These are phyloP conservation scores for Firmiana major DNA, from an alignment of 345 rosid species.

Conservation along the genomic window DNA sequence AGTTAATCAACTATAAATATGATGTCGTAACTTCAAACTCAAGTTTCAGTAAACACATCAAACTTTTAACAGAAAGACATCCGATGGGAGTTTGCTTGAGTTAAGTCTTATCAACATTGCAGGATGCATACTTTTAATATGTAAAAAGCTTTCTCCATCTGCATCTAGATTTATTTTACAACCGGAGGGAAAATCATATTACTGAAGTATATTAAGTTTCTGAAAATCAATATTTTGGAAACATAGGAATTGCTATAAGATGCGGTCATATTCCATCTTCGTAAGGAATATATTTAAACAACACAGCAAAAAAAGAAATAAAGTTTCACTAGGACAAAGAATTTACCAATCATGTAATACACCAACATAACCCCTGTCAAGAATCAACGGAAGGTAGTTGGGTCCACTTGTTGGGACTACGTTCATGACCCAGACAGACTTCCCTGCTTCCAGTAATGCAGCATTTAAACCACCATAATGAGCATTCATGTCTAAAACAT, in stretches of 20 bases:
- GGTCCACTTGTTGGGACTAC: constrained; percentile 83
- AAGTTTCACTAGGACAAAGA: constrained; percentile 1
- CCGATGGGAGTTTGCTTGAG: constrained; percentile 1
- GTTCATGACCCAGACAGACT: constrained; percentile 97
- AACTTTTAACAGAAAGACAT: not conserved
- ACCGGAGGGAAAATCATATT: not conserved
- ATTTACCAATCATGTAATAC: constrained; percentile 89
- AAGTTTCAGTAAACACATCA: not conserved
- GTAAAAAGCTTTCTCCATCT: not conserved
- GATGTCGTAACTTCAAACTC: not conserved
- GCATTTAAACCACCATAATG: constrained; percentile 86
- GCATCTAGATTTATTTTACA: not conserved
- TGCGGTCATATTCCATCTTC: not conserved
- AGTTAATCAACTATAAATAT: not conserved
- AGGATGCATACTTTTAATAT: not conserved
- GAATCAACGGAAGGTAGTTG: constrained; percentile 80
- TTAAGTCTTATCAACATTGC: not conserved
- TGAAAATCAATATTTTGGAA: not conserved
- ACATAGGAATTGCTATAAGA: not conserved
- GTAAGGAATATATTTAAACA: too few relatives aligned
- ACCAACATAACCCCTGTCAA: constrained; percentile 92
- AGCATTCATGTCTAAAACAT: constrained; percentile 96
- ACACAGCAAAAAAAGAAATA: not conserved
- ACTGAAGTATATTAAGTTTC: not conserved
- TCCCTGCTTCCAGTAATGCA: constrained; percentile 74